Base-by-base conservation (phyloP, 1,284 basidiomycete genomes). In the Ustilago shanxiensis region DNA sequence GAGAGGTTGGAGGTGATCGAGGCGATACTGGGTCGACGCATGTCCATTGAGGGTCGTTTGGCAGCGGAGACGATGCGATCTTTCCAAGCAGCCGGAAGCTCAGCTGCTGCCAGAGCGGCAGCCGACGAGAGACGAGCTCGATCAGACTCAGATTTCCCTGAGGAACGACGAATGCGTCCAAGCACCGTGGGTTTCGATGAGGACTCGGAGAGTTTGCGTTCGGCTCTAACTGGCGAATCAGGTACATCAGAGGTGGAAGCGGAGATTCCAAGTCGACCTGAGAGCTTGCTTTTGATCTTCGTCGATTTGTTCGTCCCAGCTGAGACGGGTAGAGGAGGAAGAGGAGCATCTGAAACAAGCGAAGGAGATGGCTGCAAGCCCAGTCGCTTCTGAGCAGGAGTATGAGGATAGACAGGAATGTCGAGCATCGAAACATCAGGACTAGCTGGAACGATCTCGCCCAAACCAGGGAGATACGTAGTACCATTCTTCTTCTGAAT, bases 71-170 rank as follows among this genome's bases (percentile, higher is more conserved):
- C 29, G 24, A 74, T 60, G 7, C 64, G 63, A 11, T 76, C 68
- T 26, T 67, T 66, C 72, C 72, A 76, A 3, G 72, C 72, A 4
- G 64, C 37, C 3, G 72, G 72, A 53, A 76, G n/a, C 24, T 76
- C 72, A 0, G 65, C 67, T 16, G 51, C 50, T 10, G 53, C 54
- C 33, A 28, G 14, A n/a, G 54, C 31, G 2, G 54, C 55, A 18
- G 54, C 41, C 7, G 39, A 18, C 5, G 66, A 47, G 3, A 59
- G 41, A 22, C 52, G 44, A 7, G 63, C 13, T 10, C 29, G 55
- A 4, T 37, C 47, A 31, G 49, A 44, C n/a, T 66, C 57, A 16
- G 11, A 28, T 16, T 44, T 39, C 16, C 31, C 54, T 0, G 70
- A 63, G 4, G 60, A 22, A 10, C 69, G 69, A 24, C 63, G 72